Conservation (phyloP, 2,329 filamentous ascomycete genomes). For the Fusarium euwallaceae region DNA sequence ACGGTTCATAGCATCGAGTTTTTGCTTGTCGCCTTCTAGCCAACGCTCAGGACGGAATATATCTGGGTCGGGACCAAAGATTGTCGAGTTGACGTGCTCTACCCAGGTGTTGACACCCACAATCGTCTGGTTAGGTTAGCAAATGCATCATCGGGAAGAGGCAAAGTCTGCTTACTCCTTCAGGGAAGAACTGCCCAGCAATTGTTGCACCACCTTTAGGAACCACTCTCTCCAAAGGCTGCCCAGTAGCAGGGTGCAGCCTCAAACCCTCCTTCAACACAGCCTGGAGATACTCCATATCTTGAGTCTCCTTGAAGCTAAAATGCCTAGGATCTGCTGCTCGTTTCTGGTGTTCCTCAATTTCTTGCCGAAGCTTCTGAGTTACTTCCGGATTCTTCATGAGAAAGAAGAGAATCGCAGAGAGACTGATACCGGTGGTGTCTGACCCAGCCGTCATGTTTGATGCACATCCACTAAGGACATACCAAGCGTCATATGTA, state of each 20-base stretch:
- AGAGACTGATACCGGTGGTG: conserved; percentile 25
- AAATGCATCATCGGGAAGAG: not conserved
- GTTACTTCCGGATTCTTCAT: conserved; percentile 13
- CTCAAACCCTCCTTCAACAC: conserved; percentile 18
- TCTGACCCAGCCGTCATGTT: conserved; percentile 30
- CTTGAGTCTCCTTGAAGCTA: conserved; percentile 22
- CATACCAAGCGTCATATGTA: not conserved
- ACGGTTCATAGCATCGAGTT: not conserved
- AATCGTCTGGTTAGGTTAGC: not conserved
- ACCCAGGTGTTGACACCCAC: not conserved
- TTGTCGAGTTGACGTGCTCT: not conserved
- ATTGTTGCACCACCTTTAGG: not conserved
- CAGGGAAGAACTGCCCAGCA: not conserved
- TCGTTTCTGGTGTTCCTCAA: not conserved
- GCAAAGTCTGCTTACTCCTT: not conserved
- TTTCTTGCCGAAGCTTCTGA: not conserved
- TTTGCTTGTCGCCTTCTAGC: not conserved
- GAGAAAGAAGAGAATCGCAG: conserved; percentile 23
- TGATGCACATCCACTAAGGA: conserved; percentile 19
- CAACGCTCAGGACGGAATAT: not conserved
- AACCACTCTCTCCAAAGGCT: conserved; percentile 10
- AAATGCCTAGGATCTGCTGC: conserved; percentile 1
- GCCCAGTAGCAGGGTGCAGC: conserved; percentile 16
- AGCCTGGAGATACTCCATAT: conserved; percentile 24
- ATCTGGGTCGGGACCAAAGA: not conserved